Evolutionary conservation across 2,329 filamentous ascomycete species (phyloP).

Genomic region (Coniochaeta ligniaria): DNA sequence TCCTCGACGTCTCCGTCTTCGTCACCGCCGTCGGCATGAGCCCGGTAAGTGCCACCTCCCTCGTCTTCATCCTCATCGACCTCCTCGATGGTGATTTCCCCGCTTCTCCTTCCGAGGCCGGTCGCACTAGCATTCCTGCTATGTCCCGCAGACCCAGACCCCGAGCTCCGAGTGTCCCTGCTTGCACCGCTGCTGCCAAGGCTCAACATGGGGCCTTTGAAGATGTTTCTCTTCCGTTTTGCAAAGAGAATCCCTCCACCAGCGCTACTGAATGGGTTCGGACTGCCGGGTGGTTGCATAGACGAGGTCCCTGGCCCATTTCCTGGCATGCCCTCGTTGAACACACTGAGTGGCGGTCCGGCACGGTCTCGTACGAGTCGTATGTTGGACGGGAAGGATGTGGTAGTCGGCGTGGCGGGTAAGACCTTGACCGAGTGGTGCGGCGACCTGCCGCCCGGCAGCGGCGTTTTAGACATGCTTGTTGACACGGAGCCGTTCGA

Average conservation of each 20-base stretch:
- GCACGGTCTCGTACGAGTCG: slow-evolving; percentile 63
- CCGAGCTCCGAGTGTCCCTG: slow-evolving; percentile 14
- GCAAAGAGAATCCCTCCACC: slow-evolving; percentile 63
- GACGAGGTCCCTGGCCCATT: slow-evolving; percentile 12
- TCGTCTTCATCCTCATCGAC: slow-evolving; percentile 46
- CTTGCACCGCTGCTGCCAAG: slow-evolving; percentile 25
- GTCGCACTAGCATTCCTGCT: slow-evolving; percentile 56
- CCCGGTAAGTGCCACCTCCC: slow-evolving; percentile 14
- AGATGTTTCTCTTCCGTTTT: slow-evolving; percentile 71
- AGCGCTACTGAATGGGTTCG: slow-evolving; percentile 38
- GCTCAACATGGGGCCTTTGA: slow-evolving; percentile 70
- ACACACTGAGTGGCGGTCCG: slow-evolving; percentile 41
- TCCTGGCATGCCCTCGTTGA: slow-evolving; percentile 50
- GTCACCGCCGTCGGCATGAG: slow-evolving; percentile 16
- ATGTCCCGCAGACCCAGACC: slow-evolving; percentile 28
- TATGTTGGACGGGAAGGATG: slow-evolving; percentile 76
- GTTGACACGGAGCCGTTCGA: slow-evolving; percentile 68
- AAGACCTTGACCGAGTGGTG: slow-evolving; percentile 94
- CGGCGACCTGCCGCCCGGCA: slow-evolving; percentile 62
- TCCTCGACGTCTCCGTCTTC: slow-evolving; percentile 44
- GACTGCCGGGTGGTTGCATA: slow-evolving; percentile 40
- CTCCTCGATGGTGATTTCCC: slow-evolving; percentile 67
- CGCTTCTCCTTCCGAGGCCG: slow-evolving; percentile 58
- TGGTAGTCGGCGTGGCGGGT: slow-evolving; percentile 73
- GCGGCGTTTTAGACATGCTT: slow-evolving; percentile 58